phyloP scores from a whole-genome alignment of 805 yeast species.

The Hemisphaericaspora nanyangensis region DNA sequence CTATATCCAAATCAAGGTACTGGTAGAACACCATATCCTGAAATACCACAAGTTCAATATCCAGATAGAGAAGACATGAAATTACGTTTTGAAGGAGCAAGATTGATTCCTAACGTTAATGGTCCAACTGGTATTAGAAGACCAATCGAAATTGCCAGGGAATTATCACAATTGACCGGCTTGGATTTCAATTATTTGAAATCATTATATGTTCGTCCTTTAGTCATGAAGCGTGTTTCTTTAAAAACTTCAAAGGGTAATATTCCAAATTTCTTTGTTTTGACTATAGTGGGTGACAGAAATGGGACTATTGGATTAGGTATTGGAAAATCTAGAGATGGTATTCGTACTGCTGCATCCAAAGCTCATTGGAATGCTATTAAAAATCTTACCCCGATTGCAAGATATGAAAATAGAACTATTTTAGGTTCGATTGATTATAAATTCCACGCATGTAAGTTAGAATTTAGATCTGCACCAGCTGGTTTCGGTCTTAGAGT shows the following conservation, averaged over 20 bases:
- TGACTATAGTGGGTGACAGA: conserved; percentile 88
- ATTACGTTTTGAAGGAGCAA: conserved; percentile 29
- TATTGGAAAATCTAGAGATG: conserved; percentile 85
- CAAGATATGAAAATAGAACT: conserved; percentile 89
- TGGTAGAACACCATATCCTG: conserved; percentile 52
- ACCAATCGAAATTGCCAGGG: conserved; percentile 42
- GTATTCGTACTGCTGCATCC: conserved; percentile 66
- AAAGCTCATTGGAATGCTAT: conserved; percentile 95
- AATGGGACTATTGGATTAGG: conserved; percentile 95
- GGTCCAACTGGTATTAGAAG: conserved; percentile 12
- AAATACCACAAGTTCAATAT: conserved; percentile 51
- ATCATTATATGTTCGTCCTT: conserved; percentile 58
- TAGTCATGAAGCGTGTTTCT: conserved; percentile 75
- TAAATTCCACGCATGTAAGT: conserved; percentile 82
- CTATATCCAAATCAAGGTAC: conserved; percentile 48
- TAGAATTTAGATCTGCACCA: conserved; percentile 81
- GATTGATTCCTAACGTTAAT: conserved; percentile 6
- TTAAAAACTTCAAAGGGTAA: conserved; percentile 93
- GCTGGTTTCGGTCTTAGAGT: conserved; percentile 93
- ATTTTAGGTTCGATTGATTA: conserved; percentile 78
- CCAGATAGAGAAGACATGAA: conserved; percentile 45
- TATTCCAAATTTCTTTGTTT: conserved; percentile 72
- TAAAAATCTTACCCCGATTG: conserved; percentile 74
- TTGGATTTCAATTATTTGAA: conserved; percentile 58
- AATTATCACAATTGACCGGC: conserved; percentile 62